These are phyloP conservation scores for Lagenidium sp. DNA, from an alignment of 352 stramenopile genomes.

Conservation along the genomic window DNA sequence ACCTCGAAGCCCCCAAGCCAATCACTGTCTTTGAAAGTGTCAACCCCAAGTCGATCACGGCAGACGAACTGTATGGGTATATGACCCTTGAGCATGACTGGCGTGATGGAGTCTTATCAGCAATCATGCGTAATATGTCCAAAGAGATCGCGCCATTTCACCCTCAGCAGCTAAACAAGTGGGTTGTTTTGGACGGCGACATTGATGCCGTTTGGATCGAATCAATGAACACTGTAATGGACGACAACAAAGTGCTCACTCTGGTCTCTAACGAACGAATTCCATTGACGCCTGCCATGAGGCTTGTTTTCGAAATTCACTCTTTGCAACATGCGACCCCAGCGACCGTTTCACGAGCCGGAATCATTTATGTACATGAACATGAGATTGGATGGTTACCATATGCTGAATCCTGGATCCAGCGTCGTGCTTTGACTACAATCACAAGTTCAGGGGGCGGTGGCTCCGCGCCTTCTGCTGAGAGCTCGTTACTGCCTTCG, in stretches of 20 bases:
- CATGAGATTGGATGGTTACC: constrained; percentile 88
- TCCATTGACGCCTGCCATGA: constrained; percentile 92
- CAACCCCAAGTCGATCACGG: constrained; percentile 93
- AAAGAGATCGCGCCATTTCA: constrained; percentile 87
- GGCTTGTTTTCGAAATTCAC: constrained; percentile 97
- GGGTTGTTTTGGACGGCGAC: constrained; percentile 91
- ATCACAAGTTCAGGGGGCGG: background rate
- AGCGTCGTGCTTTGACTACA: constrained; percentile 24
- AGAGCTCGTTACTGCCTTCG: constrained; percentile 75
- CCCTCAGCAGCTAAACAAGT: constrained; percentile 81
- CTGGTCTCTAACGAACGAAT: constrained; percentile 97
- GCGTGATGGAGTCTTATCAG: constrained; percentile 95
- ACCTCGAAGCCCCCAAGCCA: constrained; percentile 74
- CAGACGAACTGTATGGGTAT: constrained; percentile 91
- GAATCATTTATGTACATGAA: constrained; percentile 97
- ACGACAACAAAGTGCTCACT: constrained; percentile 93
- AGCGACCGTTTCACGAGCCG: constrained; percentile 93
- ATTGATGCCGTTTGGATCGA: constrained; percentile 95
- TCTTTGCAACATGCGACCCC: constrained; percentile 94
- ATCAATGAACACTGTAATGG: constrained; percentile 90
- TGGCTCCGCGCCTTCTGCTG: too few species aligned
- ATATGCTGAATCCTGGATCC: constrained; percentile 92
- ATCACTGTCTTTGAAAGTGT: constrained; percentile 92
- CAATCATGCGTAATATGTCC: constrained; percentile 96
- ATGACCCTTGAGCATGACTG: constrained; percentile 98